Evolutionary conservation across 768 basidiomycete species (phyloP), one percentile per base, ranked within the genome.

Genomic region (Suillus bovinus): DNA sequence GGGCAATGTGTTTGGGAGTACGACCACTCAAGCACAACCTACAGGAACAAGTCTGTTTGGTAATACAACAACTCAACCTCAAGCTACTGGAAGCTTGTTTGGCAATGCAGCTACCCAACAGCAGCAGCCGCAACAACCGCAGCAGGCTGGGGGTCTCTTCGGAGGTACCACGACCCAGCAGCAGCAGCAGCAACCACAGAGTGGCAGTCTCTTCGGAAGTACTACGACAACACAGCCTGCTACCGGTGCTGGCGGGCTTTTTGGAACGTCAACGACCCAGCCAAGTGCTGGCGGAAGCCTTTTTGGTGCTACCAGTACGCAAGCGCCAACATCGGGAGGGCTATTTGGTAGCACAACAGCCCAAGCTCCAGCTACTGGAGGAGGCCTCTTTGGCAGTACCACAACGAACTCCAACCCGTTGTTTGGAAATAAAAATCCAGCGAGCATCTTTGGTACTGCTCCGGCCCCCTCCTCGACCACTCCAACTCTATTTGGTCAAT

Each of bases 361-460:
- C n/a, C 61, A 60, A 29, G 27, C 65, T 38, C 72, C 68, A 31
- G 62, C 60, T 9, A 64, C 67, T 53, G 64, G 59, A n/a, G 64
- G 65, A 1, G 69, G 74, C 36, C 50, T 67, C 5, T 77, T 75
- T 63, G 76, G 76, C 17, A 57, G n/a, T 46, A 61, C 71, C 2
- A 64, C 62, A 39, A 52, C 72, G 44, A 67, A 54, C 34, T 41
- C 69, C 44, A 71, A 76, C 56, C 69, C 75, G 42, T 62, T 78
- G 33, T 81, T 81, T 52, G 79, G 77, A 16, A 74, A 72, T 58
- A 73, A 71, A 59, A 67, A 68, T 20, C 71, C 75, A 8, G 65
- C 70, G n/a, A 70, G 67, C 36, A 52, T 72, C 47, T 67, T 74
- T 67, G 69, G 69, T 49, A 58, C 71, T 61, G 44, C 59, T 34